These are phyloP conservation scores for Russula griseocarnosa DNA, from an alignment of 768 basidiomycete genomes.

Conservation along the genomic window DNA sequence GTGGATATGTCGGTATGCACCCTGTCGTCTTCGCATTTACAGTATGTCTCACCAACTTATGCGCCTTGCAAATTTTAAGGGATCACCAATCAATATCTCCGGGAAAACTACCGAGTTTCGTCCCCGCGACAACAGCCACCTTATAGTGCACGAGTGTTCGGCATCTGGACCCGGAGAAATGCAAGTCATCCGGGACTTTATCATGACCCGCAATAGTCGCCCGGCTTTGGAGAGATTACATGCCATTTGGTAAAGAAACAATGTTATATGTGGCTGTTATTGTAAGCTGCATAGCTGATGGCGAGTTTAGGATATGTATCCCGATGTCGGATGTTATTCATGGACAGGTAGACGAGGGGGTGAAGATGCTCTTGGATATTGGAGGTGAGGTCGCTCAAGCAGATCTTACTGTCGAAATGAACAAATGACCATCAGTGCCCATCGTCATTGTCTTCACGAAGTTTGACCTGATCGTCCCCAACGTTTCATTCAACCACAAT, in stretches of 20 bases:
- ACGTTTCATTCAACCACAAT: not conserved
- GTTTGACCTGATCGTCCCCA: not conserved
- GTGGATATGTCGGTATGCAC: constrained; percentile 9
- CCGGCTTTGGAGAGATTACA: constrained; percentile 10
- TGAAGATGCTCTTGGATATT: not conserved
- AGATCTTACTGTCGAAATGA: not conserved
- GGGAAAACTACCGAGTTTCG: not conserved
- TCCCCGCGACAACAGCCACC: not conserved
- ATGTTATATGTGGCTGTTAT: not conserved
- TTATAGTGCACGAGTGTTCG: constrained; percentile 4
- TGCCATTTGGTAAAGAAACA: constrained; percentile 11
- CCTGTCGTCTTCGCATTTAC: not conserved
- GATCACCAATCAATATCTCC: not conserved
- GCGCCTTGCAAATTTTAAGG: not conserved
- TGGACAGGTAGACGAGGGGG: not conserved
- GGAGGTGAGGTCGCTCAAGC: constrained; percentile 2
- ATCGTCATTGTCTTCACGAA: constrained; percentile 9
- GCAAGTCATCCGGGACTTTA: not conserved
- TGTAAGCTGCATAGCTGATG: not conserved
- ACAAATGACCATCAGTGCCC: constrained; percentile 2
- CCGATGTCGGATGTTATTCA: constrained; percentile 1
- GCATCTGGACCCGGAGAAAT: not conserved
- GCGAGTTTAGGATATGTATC: constrained; percentile 9
- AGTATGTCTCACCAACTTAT: not conserved
- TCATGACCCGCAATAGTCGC: not conserved